Base-by-base conservation (phyloP, 345 rosid species). In the Aurinia saxatilis region DNA sequence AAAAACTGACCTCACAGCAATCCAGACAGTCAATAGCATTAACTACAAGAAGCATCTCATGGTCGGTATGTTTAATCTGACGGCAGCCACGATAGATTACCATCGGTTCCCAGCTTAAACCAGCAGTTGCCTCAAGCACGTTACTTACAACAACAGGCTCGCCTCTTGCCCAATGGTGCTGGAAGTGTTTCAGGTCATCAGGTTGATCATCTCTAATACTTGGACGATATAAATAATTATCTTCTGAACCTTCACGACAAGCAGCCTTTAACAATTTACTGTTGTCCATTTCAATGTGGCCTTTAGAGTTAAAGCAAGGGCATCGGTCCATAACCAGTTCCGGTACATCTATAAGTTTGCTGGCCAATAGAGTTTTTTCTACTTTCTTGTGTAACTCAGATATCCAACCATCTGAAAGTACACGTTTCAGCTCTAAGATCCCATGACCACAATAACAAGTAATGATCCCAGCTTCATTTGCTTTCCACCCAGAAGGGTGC, bases 21-120 rank as follows among this genome's bases (percentile, higher is more conserved):
- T 81, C 89, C 67, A 84, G 73, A 76, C 91, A 88, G 42, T 88
- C 84, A 69, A 84, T 55, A 10, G 86, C 82, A 17, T 59, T 65
- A 39, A 82, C 90, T 27, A 77, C 67, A 36, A 72, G 68, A 31
- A 73, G 82, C 14, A 25, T 34, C 4, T 10, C 77, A 53, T 78
- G 80, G 31, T 75, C 81, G 13, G 11, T 29, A 50, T 71, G 70
- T 46, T 7, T 66, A 25, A 56, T 45, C 78, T 80, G 84, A 30
- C 90, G 80, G 60, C 79, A 78, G 37, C 85, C 91, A 38, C 95
- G 89, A 80, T 78, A 79, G 90, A 86, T 84, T 50, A 91, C 95
- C 81, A 76, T 61, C 29, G 96, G 98, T 40, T 84, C 90, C 98
- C 91, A 91, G 62, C 95, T 91, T 61, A 91, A 70, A 18, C 96